phyloP scores from a whole-genome alignment of 2,329 filamentous ascomycete species.

The Chaetomiaceae sp. region DNA sequence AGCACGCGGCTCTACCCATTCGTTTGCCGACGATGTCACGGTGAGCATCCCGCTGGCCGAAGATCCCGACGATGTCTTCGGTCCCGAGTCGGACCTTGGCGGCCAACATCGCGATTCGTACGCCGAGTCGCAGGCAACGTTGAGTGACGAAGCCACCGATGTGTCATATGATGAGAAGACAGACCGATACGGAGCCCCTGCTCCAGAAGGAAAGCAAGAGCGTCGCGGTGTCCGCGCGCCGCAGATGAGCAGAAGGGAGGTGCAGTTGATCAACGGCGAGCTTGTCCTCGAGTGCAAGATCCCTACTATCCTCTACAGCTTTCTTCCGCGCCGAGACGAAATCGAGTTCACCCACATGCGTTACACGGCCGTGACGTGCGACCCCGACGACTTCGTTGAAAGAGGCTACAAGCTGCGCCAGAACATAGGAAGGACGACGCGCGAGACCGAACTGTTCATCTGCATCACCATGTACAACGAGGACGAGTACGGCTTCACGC shows the following conservation, averaged over 20 bases:
- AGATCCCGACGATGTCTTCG: conserved; percentile 71
- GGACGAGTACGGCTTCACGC: conserved; percentile 91
- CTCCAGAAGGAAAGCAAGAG: conserved; percentile 80
- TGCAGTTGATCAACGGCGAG: conserved; percentile 94
- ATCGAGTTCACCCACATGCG: conserved; percentile 98
- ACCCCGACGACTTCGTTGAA: conserved; percentile 87
- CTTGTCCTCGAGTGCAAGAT: conserved; percentile 98
- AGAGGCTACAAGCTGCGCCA: conserved; percentile 90
- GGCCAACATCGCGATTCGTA: conserved; percentile 55
- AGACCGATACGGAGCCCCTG: conserved; percentile 82
- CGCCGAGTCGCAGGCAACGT: conserved; percentile 50
- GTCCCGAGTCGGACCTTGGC: conserved; percentile 51
- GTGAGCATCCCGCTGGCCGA: conserved; percentile 65
- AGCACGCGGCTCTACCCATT: conserved; percentile 39
- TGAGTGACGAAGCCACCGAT: conserved; percentile 42
- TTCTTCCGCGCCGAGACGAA: conserved; percentile 86
- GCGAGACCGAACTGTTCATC: conserved; percentile 94
- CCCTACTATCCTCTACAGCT: conserved; percentile 95
- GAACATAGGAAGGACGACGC: conserved; percentile 74
- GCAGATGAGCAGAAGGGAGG: conserved; percentile 89
- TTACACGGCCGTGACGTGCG: conserved; percentile 97
- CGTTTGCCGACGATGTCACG: conserved; percentile 62
- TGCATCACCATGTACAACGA: conserved; percentile 99
- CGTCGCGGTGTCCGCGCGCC: conserved; percentile 80
- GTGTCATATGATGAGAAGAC: conserved; percentile 50